Evolutionary conservation across 2,329 filamentous ascomycete genomes (phyloP).

Genomic region (Cryoendolithus antarcticus): DNA sequence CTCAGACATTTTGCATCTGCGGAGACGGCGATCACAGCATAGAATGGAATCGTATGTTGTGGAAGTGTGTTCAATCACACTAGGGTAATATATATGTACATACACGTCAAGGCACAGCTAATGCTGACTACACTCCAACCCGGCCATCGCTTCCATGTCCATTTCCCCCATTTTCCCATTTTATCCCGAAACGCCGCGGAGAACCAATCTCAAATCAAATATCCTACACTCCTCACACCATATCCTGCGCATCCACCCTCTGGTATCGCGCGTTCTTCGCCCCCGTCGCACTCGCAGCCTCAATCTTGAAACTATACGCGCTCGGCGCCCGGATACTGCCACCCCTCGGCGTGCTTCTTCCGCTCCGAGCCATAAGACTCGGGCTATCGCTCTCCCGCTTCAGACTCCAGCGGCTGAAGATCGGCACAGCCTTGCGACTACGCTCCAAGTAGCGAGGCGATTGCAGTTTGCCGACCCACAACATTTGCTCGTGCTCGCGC

Average conservation of each 20-base stretch:
- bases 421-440: constrained; percentile 3
- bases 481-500: constrained; percentile 26
- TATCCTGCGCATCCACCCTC: constrained; percentile 4
- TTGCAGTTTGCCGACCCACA: constrained; percentile 15
- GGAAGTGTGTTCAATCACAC: too few relatives aligned
- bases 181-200: neutral
- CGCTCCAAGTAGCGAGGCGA: constrained; percentile 9
- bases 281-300: constrained; percentile 1
- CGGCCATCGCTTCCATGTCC: too few relatives aligned
- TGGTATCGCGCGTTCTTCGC: constrained; percentile 1
- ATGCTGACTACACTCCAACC: too few relatives aligned
- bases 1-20: too few relatives aligned
- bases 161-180: too few relatives aligned
- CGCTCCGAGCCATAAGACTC: constrained; percentile 4
- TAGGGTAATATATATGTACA: too few relatives aligned
- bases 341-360: constrained; percentile 1
- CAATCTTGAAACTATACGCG: constrained; percentile 6
- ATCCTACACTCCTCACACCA: constrained; percentile 1
- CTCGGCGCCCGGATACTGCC: constrained; percentile 3
- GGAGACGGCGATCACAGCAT: too few relatives aligned
- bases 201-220: neutral
- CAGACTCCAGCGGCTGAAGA: constrained; percentile 3
- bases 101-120: too few relatives aligned
- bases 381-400: constrained; percentile 6
- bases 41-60: too few relatives aligned